Percentiles rank a stretch among this genome's conserved stretches.
These are phyloP conservation scores for Nepenthes alata DNA, from an alignment of 179 eudicot species.

Conservation along the genomic window DNA sequence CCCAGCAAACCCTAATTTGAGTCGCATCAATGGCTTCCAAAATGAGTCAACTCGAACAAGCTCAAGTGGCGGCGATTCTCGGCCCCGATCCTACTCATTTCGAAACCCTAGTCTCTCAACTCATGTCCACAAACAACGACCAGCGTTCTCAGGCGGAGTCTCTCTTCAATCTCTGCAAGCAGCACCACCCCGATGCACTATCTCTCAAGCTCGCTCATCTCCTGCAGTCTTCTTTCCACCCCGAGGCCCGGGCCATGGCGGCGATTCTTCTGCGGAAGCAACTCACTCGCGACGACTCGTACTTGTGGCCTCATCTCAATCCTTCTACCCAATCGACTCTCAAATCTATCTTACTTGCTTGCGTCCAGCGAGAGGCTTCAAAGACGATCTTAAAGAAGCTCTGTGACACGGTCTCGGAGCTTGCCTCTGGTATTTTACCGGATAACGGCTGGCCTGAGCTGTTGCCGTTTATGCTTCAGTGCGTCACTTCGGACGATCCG, in stretches of 20 bases:
- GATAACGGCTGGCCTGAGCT: slow-evolving; percentile 27
- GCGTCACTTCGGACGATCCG: slow-evolving; percentile 15
- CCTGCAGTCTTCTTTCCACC: slow-evolving; percentile 14
- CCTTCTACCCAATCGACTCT: slow-evolving; percentile 16
- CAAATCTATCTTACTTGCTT: slow-evolving; percentile 15
- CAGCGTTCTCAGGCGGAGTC: slow-evolving; percentile 27
- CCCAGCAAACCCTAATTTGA: too few species aligned
- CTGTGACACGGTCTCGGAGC: slow-evolving; percentile 30
- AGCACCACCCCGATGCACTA: slow-evolving; percentile 21
- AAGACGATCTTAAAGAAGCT: slow-evolving; percentile 28
- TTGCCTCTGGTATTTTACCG: slow-evolving; percentile 20
- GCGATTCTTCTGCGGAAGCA: slow-evolving; percentile 27
- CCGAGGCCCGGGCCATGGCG: slow-evolving; percentile 28
- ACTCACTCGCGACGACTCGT: slow-evolving; percentile 21
- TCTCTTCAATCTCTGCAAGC: slow-evolving; percentile 31
- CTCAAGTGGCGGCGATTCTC: slow-evolving; percentile 16
- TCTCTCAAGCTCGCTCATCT: slow-evolving; percentile 23
- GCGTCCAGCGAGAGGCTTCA: slow-evolving; percentile 11
- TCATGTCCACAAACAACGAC: slow-evolving; percentile 32
- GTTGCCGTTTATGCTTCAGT: slow-evolving; percentile 33
- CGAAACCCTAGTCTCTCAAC: slow-evolving; percentile 28
- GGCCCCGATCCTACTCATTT: slow-evolving; percentile 21
- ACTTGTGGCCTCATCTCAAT: slow-evolving; percentile 12
- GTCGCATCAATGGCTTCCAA: slow-evolving; percentile 7
- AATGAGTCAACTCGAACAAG: slow-evolving; percentile 8